Evolutionary conservation across 805 yeast species (phyloP).

Genomic region (Yamadazyma ubonensis): DNA sequence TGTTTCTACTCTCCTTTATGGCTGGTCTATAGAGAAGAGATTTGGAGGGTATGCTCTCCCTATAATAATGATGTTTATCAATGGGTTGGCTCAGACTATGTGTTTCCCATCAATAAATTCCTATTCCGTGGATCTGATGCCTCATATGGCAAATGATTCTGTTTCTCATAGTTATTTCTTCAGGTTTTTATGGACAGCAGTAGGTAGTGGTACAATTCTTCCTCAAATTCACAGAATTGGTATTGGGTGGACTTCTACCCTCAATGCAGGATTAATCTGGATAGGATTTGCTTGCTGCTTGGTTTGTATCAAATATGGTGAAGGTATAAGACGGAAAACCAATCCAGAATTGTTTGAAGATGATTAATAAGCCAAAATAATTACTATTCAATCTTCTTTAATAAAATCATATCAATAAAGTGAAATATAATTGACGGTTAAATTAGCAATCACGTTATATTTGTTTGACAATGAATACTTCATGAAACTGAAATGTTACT

Average conservation of each 20-base stretch:
- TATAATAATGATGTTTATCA: slow-evolving; percentile 44
- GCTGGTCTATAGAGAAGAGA: slow-evolving; percentile 48
- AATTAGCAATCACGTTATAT: no score
- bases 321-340: slow-evolving; percentile 18
- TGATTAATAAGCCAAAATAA: background rate
- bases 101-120: slow-evolving; percentile 51
- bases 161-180: slow-evolving; percentile 50
- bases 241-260: slow-evolving; percentile 54
- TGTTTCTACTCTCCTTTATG: slow-evolving; percentile 44
- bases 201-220: slow-evolving; percentile 48
- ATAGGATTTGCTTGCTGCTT: slow-evolving; percentile 31
- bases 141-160: slow-evolving; percentile 50
- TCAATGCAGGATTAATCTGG: slow-evolving; percentile 42
- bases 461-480: no score
- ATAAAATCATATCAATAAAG: background rate
- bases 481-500: no score
- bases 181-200: slow-evolving; percentile 48
- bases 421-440: no score
- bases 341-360: slow-evolving; percentile 3
- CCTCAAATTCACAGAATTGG: slow-evolving; percentile 47
- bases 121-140: slow-evolving; percentile 56
- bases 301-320: slow-evolving; percentile 37
- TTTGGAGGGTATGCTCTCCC: slow-evolving; percentile 56
- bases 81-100: slow-evolving; percentile 50
- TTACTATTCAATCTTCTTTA: background rate